Base-by-base conservation (phyloP, 345 rosid genomes). In the Eucalyptus pauciflora region DNA sequence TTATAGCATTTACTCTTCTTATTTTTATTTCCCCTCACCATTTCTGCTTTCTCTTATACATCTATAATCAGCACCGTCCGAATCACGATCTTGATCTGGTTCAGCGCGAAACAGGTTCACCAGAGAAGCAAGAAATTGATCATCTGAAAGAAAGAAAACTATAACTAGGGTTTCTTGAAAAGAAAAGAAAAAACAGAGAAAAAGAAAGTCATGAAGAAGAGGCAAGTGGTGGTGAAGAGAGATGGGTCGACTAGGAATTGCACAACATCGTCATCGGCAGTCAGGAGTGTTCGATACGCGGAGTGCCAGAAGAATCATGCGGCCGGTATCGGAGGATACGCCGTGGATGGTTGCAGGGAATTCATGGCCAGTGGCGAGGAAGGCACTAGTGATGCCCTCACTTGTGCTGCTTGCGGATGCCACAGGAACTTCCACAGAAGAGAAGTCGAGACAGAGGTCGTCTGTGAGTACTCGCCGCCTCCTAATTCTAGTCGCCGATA, bases 231-330 rank as follows among this genome's bases (percentile, higher is more conserved):
- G 46, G 91, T 89, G 87, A 89, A 79, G 89, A 89, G 89, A 69
- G 87, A 87, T 48, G 91, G 89, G 62, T 83, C 87, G 64, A 87
- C 87, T 20, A 56, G 86, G 54, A 49, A 18, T 37, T 37, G 83
- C 83, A 80, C 50, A 33, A 87, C 88, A 16, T 80, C 87, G 8
- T 87, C 91, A 4, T 80, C 88, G 64, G 86, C 87, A 6, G 64
- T 89, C 64, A 49, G 90, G 22, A 62, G 83, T 29, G 58, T 87
- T 9, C 87, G 89, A 29, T 90, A 90, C 25, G 89, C 76, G 31
- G 91, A 90, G 71, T 90, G 91, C 89, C 89, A 88, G 89, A 90
- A 88, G 91, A 90, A 90, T 50, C 91, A 90, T 50, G 91, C 91
- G 7, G 91, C 91, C 50, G 20, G 37, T 27, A 69, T 90, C 79